Evolutionary conservation across 2,329 filamentous ascomycete genomes (phyloP).

Genomic region (Amylocarpus encephaloides): DNA sequence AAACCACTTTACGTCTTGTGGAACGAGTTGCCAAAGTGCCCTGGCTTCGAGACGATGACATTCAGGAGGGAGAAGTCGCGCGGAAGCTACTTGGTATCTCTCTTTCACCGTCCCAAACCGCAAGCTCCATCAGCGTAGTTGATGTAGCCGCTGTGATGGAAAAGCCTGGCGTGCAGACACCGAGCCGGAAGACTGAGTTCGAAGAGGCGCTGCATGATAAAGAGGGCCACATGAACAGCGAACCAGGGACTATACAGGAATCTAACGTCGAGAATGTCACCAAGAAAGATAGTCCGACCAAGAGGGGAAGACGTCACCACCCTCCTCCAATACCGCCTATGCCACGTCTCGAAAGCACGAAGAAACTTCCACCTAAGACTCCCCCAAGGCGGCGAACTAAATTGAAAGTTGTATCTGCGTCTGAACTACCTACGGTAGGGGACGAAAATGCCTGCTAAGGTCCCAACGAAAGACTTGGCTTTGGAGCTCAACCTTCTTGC

Average conservation of each 20-base stretch:
- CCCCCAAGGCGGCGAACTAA: conserved; percentile 30
- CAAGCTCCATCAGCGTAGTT: conserved; percentile 67
- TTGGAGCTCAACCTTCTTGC: background rate
- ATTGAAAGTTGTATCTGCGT: conserved; percentile 24
- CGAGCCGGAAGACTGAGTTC: conserved; percentile 50
- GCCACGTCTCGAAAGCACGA: conserved; percentile 20
- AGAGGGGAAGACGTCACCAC: conserved; percentile 19
- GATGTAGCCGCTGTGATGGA: conserved; percentile 76
- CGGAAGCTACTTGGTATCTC: conserved; percentile 64
- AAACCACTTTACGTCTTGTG: conserved; percentile 72
- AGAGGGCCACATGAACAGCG: conserved; percentile 14
- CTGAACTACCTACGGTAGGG: background rate
- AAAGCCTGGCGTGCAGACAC: conserved; percentile 76
- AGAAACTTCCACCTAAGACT: conserved; percentile 31
- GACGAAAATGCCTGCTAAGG: background rate
- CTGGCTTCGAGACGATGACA: conserved; percentile 52
- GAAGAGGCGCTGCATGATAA: conserved; percentile 23
- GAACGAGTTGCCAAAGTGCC: conserved; percentile 66
- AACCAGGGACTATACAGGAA: background rate
- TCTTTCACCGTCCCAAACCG: conserved; percentile 56
- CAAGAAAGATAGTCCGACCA: conserved; percentile 18
- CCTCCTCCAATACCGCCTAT: conserved; percentile 25
- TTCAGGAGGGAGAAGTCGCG: conserved; percentile 41
- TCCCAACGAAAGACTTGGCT: too few species aligned
- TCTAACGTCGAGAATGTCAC: conserved; percentile 3